Base-by-base conservation (phyloP, 768 basidiomycete species). In the Boletus subparvulus region DNA sequence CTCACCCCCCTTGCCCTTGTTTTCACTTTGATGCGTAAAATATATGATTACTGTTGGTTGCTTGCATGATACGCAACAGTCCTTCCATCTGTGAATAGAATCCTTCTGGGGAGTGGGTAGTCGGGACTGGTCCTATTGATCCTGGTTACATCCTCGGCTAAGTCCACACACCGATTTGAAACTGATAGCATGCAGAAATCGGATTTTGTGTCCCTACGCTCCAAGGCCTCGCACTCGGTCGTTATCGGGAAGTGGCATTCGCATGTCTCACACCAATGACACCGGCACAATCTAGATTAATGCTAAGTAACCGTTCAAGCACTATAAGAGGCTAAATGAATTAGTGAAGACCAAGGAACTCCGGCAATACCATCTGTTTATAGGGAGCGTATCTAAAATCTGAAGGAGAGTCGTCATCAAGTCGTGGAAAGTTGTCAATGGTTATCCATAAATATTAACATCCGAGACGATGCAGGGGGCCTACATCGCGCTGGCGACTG, bases 401-500 rank as follows among this genome's bases (percentile, higher is more conserved):
- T 8, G n/a, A 65, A 56, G 54, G 61, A 71, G 47, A 30, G 56
- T 68, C 52, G 59, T 61, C 54, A 50, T 61, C 53, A 35, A 33
- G 35, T 59, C 60, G 50, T 62, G 19, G 32, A 46, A 47, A 42
- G 43, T 49, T 33, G 56, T 5, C 52, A 28, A 42, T 47, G 37
- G 7, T 40, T 64, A 32, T 50, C 41, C 21, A 46, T 52, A 40
- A 40, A 47, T 32, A 12, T 16, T 6, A 19, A 26, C 1, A 44
- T 45, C 47, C 45, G 26, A 36, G 32, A 33, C n/a, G 28, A 33
- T 16, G 37, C 32, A 12, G n/a, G 21, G 6, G 45, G 30, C 39
- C 56, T 57, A 70, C 60, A 70, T 60, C 32, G 69, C 62, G 40
- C 59, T 60, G 30, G 48, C 61, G 46, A 50, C 72, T 2, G 57